phyloP scores from a whole-genome alignment of 2,329 filamentous ascomycete genomes.

The Pseudogymnoascus sp. region DNA sequence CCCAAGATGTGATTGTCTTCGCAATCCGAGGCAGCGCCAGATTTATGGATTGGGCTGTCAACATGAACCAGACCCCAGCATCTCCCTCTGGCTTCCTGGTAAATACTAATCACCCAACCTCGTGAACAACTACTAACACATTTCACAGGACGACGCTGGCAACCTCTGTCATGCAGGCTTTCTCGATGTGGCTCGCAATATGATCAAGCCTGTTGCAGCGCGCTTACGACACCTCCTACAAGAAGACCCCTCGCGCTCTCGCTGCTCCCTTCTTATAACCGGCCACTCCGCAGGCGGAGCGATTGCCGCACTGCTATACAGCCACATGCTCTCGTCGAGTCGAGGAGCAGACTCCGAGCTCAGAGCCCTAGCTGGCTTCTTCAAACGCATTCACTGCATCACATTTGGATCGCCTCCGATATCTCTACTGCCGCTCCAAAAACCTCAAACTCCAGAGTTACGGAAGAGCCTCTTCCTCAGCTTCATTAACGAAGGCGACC shows the following conservation, averaged over 20 bases:
- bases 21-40: constrained; percentile 74
- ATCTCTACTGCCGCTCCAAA: constrained; percentile 60
- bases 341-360: constrained; percentile 57
- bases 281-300: constrained; percentile 84
- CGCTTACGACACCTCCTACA: constrained; percentile 62
- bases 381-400: constrained; percentile 75
- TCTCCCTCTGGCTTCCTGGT: constrained; percentile 61
- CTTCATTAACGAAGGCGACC: constrained; percentile 83
- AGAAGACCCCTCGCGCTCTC: constrained; percentile 60
- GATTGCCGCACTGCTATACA: constrained; percentile 70
- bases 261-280: constrained; percentile 70
- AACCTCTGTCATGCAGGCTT: constrained; percentile 81
- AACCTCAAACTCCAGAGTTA: constrained; percentile 42
- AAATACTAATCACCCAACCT: constrained; percentile 17
- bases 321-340: constrained; percentile 65
- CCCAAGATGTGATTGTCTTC: constrained; percentile 73
- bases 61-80: constrained; percentile 62
- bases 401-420: constrained; percentile 81
- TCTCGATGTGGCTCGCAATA: constrained; percentile 64
- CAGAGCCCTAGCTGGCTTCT: constrained; percentile 58
- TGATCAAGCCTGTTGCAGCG: constrained; percentile 65
- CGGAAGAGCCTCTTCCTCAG: constrained; percentile 67
- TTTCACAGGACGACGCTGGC: constrained; percentile 54
- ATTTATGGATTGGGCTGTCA: constrained; percentile 82
- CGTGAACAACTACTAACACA: constrained; percentile 9